Percentiles rank a stretch among this genome's conserved stretches.
Conservation (phyloP, 164 flowering plant species). For the Berberis thunbergii region DNA sequence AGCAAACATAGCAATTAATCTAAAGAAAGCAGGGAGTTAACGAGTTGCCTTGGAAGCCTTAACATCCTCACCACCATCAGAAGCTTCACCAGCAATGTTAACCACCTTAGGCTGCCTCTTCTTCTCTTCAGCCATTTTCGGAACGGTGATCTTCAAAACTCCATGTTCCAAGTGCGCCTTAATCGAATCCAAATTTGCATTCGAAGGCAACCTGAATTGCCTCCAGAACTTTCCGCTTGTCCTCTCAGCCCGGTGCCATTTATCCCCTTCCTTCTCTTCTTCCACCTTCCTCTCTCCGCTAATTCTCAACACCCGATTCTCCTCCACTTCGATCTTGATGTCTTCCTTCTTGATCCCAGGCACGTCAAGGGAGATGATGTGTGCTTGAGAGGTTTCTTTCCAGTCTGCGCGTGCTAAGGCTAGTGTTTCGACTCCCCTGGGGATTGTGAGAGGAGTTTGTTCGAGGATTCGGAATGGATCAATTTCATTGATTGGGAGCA, state of each 20-base stretch:
- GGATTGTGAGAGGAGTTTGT: constrained; percentile 28
- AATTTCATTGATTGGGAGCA: not conserved
- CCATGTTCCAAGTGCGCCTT: constrained; percentile 39
- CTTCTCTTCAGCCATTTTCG: no score
- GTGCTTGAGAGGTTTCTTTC: not conserved
- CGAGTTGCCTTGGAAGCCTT: no score
- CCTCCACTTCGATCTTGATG: constrained; percentile 47
- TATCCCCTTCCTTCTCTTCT: constrained; percentile 26
- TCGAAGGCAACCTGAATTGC: constrained; percentile 39
- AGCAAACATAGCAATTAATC: no score
- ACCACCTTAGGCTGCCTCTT: no score
- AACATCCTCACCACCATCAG: no score
- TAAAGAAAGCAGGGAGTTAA: no score
- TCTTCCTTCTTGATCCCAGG: constrained; percentile 3
- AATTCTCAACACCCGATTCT: constrained; percentile 37
- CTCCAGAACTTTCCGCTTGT: constrained; percentile 36
- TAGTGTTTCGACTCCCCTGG: constrained; percentile 18
- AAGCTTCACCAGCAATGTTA: no score
- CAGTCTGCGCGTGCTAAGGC: constrained; percentile 11
- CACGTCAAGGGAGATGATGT: not conserved
- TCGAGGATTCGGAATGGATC: constrained; percentile 42
- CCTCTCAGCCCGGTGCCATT: constrained; percentile 46
- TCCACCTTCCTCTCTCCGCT: constrained; percentile 37
- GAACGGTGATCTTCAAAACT: constrained; percentile 26
- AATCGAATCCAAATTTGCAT: constrained; percentile 31